Percentiles rank a stretch among this genome's conserved stretches.
Evolutionary conservation across 495 filamentous ascomycete genomes (phyloP).

Genomic region (Aspergillus ostianus): DNA sequence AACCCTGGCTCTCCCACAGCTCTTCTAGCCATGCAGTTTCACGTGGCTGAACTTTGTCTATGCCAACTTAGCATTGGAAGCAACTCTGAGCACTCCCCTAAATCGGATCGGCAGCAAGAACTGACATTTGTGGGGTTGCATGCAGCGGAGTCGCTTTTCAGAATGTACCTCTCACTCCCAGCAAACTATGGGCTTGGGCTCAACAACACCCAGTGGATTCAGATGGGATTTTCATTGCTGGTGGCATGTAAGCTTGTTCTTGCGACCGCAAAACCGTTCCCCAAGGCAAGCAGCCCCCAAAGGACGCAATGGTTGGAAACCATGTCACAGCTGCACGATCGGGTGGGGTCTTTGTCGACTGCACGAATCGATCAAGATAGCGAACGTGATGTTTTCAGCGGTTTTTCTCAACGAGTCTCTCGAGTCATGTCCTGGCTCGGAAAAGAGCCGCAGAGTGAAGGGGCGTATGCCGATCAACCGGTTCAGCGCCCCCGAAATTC

Average conservation of each 20-base stretch:
- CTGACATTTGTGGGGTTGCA: conserved; percentile 1
- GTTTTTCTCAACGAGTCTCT: not conserved
- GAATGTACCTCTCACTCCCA: conserved; percentile 21
- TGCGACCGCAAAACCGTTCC: conserved; percentile 1
- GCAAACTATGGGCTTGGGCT: conserved; percentile 15
- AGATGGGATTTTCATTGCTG: conserved; percentile 26
- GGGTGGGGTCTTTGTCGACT: conserved; percentile 19
- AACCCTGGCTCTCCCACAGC: conserved; percentile 17
- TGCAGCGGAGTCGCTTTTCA: conserved; percentile 15
- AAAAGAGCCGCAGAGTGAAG: not conserved
- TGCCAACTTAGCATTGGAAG: conserved; percentile 18
- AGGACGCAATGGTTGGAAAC: conserved; percentile 8
- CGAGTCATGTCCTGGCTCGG: conserved; percentile 2
- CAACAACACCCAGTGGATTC: conserved; percentile 28
- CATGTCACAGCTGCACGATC: conserved; percentile 13
- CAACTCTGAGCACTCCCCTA: not conserved
- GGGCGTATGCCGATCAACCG: not conserved
- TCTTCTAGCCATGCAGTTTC: conserved; percentile 22
- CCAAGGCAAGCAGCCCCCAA: not conserved
- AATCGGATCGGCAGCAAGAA: not conserved
- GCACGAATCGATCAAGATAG: conserved; percentile 16
- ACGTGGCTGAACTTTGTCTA: conserved; percentile 22
- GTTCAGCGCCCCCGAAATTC: not conserved
- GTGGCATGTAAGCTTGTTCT: conserved; percentile 16
- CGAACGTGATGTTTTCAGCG: not conserved